Evolutionary conservation across 1,284 basidiomycete species (phyloP), one percentile per base, ranked within the genome.

Genomic region (Marasmius sp.): DNA sequence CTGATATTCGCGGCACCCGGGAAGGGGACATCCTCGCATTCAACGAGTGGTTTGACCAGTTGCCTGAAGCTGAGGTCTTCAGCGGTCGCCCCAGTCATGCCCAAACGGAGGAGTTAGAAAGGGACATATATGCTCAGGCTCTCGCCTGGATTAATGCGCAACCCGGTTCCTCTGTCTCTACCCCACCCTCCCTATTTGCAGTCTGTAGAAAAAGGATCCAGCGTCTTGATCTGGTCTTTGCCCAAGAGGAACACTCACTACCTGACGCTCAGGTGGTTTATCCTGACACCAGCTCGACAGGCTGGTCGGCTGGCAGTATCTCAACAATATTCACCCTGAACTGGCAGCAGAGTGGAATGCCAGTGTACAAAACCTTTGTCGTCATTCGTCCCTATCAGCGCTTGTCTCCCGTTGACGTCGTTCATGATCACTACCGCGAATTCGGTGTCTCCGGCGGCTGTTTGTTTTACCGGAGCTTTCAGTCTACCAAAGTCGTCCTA

Each of bases 1-100:
- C 58, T 9, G 64, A 69, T 45, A 65, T 66, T 11, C 54, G 68
- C 3, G 69, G 70, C 0, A 68, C 68, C 2, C 57, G 67, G 8
- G 27, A 65, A 9, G 55, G 43, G 1, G 69, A 71, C 48, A 48
- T 49, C 3, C 51, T 67, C 4, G 55, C 61, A 3, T 70, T 63
- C 22, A 61, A 67, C 41, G 63, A 64, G 6, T 45, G 20, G 0
- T 65, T 64, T 37, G 20, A 43, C 6, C 33, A 1, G 1, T 10
- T 33, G 7, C 33, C 34, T 1, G 53, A 55, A 39, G 20, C n/a
- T n/a, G n/a, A n/a, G n/a, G n/a, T n/a, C n/a, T n/a, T n/a, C n/a
- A n/a, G n/a, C n/a, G n/a, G n/a, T n/a, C n/a, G n/a, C n/a, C n/a
- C n/a, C n/a, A n/a, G 14, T 2, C 16, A 7, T 38, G 7, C 34